Evolutionary conservation across 495 filamentous ascomycete species (phyloP).

Genomic region (Wilcoxina mikolae): DNA sequence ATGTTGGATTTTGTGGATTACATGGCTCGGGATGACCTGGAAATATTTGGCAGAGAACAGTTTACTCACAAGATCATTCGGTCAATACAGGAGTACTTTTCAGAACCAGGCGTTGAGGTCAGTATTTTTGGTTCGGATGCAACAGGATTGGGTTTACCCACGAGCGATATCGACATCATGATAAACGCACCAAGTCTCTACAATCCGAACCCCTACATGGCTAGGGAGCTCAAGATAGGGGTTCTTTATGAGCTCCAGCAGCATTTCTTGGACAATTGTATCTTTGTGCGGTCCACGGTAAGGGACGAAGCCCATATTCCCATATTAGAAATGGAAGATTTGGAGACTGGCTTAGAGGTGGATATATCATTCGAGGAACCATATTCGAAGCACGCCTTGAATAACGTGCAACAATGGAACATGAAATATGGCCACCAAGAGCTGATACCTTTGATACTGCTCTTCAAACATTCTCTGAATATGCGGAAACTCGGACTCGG

Average conservation of each 20-base stretch:
- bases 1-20: slow-evolving; percentile 5
- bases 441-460: not conserved
- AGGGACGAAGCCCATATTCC: slow-evolving; percentile 5
- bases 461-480: slow-evolving; percentile 4
- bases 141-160: not conserved
- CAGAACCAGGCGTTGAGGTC: not conserved
- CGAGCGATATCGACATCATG: slow-evolving; percentile 5
- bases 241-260: not conserved
- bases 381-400: not conserved
- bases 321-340: not conserved
- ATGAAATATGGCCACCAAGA: not conserved
- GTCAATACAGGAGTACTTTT: not conserved
- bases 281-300: not conserved
- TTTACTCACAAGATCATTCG: not conserved
- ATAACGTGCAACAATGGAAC: slow-evolving; percentile 1
- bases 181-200: not conserved
- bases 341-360: not conserved
- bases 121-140: slow-evolving; percentile 2
- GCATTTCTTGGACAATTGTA: not conserved
- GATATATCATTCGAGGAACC: slow-evolving; percentile 8
- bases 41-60: not conserved
- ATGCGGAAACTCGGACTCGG: slow-evolving; percentile 6
- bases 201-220: not conserved
- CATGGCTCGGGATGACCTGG: not conserved
- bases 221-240: not conserved